Conservation (phyloP, 192 early-diverging fungal genomes). For the Coemansia sp. region DNA sequence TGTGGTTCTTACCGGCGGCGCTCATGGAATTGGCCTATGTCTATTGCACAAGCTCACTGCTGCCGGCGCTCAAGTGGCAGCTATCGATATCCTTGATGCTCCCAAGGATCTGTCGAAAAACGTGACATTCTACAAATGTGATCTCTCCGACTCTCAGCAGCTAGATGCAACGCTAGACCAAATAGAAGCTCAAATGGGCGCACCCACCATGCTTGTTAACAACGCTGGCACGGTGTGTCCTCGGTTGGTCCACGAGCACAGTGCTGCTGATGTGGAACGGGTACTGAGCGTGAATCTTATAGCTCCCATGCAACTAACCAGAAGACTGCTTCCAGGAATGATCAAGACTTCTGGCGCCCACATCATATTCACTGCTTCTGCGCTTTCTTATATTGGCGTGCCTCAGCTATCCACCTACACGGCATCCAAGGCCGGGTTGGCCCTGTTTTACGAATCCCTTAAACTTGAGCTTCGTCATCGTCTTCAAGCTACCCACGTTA, state of each 20-base stretch:
- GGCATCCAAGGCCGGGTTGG: slow-evolving; percentile 73
- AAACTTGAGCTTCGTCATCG: slow-evolving; percentile 67
- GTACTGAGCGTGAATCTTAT: slow-evolving; percentile 70
- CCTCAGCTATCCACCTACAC: slow-evolving; percentile 69
- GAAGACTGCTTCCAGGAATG: slow-evolving; percentile 71
- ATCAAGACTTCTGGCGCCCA: slow-evolving; percentile 65
- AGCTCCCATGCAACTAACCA: slow-evolving; percentile 66
- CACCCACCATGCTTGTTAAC: slow-evolving; percentile 77
- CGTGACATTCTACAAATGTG: slow-evolving; percentile 29
- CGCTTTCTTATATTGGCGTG: slow-evolving; percentile 42
- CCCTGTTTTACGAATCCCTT: slow-evolving; percentile 69
- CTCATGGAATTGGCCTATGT: slow-evolving; percentile 44
- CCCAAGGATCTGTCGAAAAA: slow-evolving; percentile 7
- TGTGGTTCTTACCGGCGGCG: slow-evolving; percentile 42
- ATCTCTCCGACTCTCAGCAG: slow-evolving; percentile 25
- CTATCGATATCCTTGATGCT: slow-evolving; percentile 29
- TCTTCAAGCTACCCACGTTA: slow-evolving; percentile 58
- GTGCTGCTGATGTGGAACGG: slow-evolving; percentile 56
- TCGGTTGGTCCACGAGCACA: slow-evolving; percentile 59
- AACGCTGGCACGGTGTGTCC: slow-evolving; percentile 76
- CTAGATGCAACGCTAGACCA: slow-evolving; percentile 9
- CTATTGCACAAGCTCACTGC: slow-evolving; percentile 18
- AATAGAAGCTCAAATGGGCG: slow-evolving; percentile 53
- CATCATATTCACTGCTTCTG: slow-evolving; percentile 58
- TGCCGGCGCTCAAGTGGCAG: slow-evolving; percentile 23